phyloP scores from a whole-genome alignment of 306 rosid species.

The Malus orientalis region DNA sequence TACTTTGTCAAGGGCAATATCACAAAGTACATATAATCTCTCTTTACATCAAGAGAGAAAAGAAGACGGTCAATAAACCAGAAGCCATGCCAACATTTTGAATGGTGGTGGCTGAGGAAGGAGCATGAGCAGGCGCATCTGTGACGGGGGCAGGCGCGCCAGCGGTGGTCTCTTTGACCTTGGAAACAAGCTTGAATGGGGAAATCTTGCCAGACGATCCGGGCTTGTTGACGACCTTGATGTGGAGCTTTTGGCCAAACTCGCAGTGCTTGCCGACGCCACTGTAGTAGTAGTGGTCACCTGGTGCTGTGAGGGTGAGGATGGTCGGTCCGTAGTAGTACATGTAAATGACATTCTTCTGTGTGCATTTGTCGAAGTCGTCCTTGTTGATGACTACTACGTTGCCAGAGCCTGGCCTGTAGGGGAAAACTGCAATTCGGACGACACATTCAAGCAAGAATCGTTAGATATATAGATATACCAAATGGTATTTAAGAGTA shows the following conservation, averaged over 20 bases:
- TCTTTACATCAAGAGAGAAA: slow-evolving; percentile 15
- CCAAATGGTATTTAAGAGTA: no score
- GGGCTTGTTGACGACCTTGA: slow-evolving; percentile 20
- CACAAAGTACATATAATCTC: not conserved
- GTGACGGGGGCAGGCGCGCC: not conserved
- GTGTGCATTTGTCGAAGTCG: slow-evolving; percentile 32
- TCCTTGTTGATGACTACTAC: slow-evolving; percentile 31
- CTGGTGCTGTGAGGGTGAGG: slow-evolving; percentile 26
- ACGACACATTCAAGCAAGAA: not conserved
- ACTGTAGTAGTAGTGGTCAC: slow-evolving; percentile 45
- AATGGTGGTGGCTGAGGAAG: not conserved
- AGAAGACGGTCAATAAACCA: slow-evolving; percentile 7
- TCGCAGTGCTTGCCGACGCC: slow-evolving; percentile 72
- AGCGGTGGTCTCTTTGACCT: not conserved
- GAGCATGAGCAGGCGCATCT: not conserved
- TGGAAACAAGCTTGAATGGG: slow-evolving; percentile 16
- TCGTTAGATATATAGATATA: not conserved
- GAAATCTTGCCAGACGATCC: slow-evolving; percentile 17
- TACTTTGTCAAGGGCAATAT: not conserved
- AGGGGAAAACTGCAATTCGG: slow-evolving; percentile 44
- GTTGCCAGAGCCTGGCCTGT: slow-evolving; percentile 36
- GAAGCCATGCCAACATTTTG: slow-evolving; percentile 12
- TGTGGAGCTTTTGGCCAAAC: slow-evolving; percentile 52
- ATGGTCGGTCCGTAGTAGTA: slow-evolving; percentile 36
- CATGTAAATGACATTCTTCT: slow-evolving; percentile 8